Base-by-base conservation (phyloP, 805 yeast genomes). In the Kurtzmaniella cleridarum region DNA sequence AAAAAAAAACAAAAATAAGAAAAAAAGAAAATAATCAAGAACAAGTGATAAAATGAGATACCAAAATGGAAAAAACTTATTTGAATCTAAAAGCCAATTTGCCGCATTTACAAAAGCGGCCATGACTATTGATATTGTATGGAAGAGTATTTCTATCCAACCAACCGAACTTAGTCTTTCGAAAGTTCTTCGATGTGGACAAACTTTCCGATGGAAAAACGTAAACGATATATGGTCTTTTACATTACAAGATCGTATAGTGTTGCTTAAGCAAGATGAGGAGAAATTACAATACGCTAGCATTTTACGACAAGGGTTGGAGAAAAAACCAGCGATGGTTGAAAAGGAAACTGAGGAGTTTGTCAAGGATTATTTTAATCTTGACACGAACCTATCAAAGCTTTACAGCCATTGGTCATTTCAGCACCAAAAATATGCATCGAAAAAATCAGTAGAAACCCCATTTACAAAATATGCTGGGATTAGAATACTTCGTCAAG, bases 401-500 rank as follows among this genome's bases (percentile, higher is more conserved):
- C 64, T 90, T 9, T 83, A 84, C 53, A 42, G 51, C 1, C 66
- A 73, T 14, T 90, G 98, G 96, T 47, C 70, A 2, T 41, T 45
- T 1, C 70, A 60, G 14, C 95, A 88, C 54, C 36, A 40, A 36
- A 65, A 14, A 59, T 82, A 79, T 50, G 56, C 55, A 34, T 60
- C 38, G 38, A 63, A 4, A 45, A 57, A 29, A 53, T 12, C 10
- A 14, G 15, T 12, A 4, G 45, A 36, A 14, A 51, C 66, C 3
- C 66, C 71, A 2, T 68, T 68, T 45, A 41, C 46, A 3, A 38
- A 51, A 24, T 78, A 78, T 40, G 67, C 67, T 3, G 98, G 97
- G 0, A 79, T 91, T 14, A 65, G 98, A 24, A 87, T 91, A 45
- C 70, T 93, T 20, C 71, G 90, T 28, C 98, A 93, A 58, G 96